Base-by-base conservation (phyloP, 2,329 filamentous ascomycete genomes). In the Neonectria faginata region DNA sequence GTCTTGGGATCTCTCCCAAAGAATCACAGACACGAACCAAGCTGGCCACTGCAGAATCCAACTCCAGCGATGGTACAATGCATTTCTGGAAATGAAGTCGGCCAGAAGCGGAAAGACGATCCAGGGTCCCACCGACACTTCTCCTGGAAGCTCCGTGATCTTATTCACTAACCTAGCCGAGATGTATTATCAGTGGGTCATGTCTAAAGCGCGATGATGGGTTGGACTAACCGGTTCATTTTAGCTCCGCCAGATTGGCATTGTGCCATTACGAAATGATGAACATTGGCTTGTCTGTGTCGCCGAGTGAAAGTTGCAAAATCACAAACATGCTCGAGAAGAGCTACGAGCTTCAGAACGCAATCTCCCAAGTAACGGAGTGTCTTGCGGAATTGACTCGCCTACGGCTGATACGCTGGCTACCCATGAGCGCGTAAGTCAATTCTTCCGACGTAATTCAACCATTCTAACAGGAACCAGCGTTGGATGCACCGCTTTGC, bases 141-240 rank as follows among this genome's bases (percentile, higher is more conserved):
- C 65, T 1, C 36, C 64, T 1, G 44, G 63, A 0, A 54, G 60
- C 1, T 73, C 71, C 0, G 72, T 73, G 0, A 36, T 65, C 0
- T 11, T 73, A 2, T 73, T 73, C 9, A 71, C 67, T 1, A 73
- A 73, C 22, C 54, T 73, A 2, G 64, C 73, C 5, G 71, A 73
- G 60, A 73, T 73, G 70, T 73, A 73, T 8, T 73, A 73, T 9
- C 71, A 73, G 71, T 73, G 14, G 64, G 71, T 67, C 22, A 29
- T 18, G 2, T 9, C 0, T 0, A 0, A 1, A 0, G 1, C 1
- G 3, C 1, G 5, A 12, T 36, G 6, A 8, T 8, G 10, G 29
- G 5, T 14, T 33, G 1, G 6, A 18, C 48, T 51, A 20, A 44
- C 31, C 54, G 12, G 1, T 2, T 1, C 4, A 3, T 3, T 0